Evolutionary conservation across 179 eudicot genomes (phyloP).

Genomic region (Pouteria campechiana): DNA sequence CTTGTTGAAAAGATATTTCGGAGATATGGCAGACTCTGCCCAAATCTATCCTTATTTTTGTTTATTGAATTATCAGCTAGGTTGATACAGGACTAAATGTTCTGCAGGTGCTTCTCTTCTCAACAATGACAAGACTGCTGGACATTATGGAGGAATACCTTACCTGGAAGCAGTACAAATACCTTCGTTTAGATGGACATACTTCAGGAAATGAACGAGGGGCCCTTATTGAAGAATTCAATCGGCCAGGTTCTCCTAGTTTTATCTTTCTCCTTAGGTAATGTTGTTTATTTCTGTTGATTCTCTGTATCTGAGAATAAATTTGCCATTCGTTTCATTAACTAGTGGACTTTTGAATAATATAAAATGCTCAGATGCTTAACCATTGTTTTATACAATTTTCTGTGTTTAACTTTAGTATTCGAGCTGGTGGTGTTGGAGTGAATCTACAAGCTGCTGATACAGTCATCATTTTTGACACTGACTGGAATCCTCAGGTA

Average conservation of each 20-base stretch:
- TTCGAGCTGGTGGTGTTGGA: slow-evolving; percentile 99
- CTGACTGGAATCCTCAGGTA: slow-evolving; percentile 99
- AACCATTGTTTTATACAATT: no score
- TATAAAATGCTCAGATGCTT: no score
- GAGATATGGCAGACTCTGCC: no score
- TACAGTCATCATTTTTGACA: slow-evolving; percentile 97
- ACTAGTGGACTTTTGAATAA: no score
- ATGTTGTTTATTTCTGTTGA: no score
- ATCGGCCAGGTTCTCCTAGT: slow-evolving; percentile 73
- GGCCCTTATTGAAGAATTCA: slow-evolving; percentile 80
- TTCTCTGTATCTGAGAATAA: no score
- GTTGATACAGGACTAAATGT: no score
- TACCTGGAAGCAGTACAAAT: slow-evolving; percentile 76
- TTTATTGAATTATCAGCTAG: no score
- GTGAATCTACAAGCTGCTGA: slow-evolving; percentile 99
- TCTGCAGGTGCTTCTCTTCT: slow-evolving; percentile 84
- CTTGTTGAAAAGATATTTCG: no score
- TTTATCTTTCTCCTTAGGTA: slow-evolving; percentile 98
- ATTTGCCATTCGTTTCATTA: no score
- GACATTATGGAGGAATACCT: slow-evolving; percentile 99
- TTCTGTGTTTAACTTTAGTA: no score
- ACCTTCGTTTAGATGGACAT: slow-evolving; percentile 96
- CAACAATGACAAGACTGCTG: slow-evolving; percentile 98
- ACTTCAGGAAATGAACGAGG: slow-evolving; percentile 96
- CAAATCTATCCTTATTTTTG: no score